These are phyloP conservation scores for Oryza glaberrima DNA, from an alignment of 176 grass and related monocot species.

Conservation along the genomic window DNA sequence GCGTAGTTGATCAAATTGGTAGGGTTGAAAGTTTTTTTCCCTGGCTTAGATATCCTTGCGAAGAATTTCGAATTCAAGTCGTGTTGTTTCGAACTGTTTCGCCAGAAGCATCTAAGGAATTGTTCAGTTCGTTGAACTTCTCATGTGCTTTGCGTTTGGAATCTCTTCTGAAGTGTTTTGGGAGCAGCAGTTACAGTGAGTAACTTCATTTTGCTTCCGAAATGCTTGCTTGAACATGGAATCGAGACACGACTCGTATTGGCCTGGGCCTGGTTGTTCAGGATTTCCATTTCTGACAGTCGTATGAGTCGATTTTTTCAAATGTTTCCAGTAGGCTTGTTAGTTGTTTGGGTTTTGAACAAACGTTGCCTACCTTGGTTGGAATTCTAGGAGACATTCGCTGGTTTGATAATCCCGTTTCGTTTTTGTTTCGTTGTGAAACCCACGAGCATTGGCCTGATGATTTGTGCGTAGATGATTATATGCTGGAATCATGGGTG, in stretches of 20 bases:
- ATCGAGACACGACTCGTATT: no score
- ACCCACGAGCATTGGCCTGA: neutral
- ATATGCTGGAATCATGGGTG: neutral
- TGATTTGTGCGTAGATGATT: constrained; percentile 27
- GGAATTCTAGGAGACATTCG: neutral
- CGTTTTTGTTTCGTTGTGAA: neutral
- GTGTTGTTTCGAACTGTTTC: neutral
- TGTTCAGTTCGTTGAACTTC: neutral
- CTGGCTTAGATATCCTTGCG: neutral
- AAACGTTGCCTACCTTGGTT: neutral
- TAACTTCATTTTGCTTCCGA: no score
- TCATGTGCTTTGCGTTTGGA: no score
- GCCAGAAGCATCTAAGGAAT: neutral
- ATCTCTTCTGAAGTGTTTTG: no score
- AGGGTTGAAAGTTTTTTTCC: neutral
- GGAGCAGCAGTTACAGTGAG: no score
- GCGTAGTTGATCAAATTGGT: neutral
- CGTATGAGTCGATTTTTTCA: no score
- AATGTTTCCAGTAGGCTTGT: neutral
- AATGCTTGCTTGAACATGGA: no score
- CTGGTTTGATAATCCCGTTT: constrained; percentile 25
- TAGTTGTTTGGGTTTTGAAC: neutral
- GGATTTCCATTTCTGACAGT: no score
- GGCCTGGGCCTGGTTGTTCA: no score
- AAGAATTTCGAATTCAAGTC: constrained; percentile 18